These are phyloP conservation scores for Dryas octopetala DNA, from an alignment of 306 rosid species.

Conservation along the genomic window DNA sequence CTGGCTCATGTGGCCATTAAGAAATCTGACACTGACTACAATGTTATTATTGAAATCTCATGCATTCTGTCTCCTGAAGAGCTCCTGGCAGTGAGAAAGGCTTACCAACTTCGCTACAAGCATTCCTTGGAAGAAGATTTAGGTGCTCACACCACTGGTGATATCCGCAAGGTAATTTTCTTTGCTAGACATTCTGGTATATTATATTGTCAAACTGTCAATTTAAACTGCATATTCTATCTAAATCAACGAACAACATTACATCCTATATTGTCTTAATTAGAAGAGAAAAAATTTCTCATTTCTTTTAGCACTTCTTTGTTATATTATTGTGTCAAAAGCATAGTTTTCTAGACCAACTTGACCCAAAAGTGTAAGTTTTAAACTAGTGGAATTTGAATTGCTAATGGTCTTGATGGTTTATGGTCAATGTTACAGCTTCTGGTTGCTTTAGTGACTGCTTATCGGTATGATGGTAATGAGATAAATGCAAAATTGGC, in stretches of 20 bases:
- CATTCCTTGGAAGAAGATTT: conserved; percentile 84
- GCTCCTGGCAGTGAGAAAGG: conserved; percentile 56
- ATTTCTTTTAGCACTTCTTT: too few species aligned
- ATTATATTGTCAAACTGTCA: background rate
- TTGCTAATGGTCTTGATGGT: conserved; percentile 3
- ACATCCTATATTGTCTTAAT: too few species aligned
- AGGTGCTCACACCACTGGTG: conserved; percentile 65
- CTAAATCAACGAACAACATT: too few species aligned
- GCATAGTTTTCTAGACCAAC: too few species aligned
- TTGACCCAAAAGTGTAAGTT: background rate
- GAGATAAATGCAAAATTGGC: conserved; percentile 36
- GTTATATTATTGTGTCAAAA: too few species aligned
- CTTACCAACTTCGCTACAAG: conserved; percentile 70
- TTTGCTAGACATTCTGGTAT: background rate
- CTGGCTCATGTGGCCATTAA: conserved; percentile 60
- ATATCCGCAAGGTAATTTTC: conserved; percentile 64
- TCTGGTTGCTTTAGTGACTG: conserved; percentile 40
- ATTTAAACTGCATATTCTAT: too few species aligned
- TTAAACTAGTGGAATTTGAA: background rate
- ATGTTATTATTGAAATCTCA: conserved; percentile 59
- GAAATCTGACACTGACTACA: conserved; percentile 34
- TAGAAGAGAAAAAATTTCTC: too few species aligned
- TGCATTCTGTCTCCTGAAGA: conserved; percentile 59
- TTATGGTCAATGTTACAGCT: conserved; percentile 44
- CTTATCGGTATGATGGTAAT: conserved; percentile 33